Base-by-base conservation (phyloP, 352 stramenopile genomes). In the Pythium phragmitis region DNA sequence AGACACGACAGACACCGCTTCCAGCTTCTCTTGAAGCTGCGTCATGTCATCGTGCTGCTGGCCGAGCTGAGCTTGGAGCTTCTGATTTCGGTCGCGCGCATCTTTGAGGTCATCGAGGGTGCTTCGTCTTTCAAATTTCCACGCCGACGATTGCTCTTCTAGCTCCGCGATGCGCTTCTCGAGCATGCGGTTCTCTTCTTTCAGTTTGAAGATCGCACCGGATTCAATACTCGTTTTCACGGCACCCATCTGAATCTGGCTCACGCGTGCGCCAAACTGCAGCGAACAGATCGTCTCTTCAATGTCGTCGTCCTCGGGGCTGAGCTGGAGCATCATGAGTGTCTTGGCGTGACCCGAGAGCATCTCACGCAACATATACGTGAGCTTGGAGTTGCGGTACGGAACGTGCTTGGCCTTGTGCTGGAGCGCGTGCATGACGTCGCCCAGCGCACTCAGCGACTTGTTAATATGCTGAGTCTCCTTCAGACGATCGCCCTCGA, bases 381-480 rank as follows among this genome's bases (percentile, higher is more conserved):
- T 98, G 41, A 98, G 90, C 75, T 98, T 98, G 0, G 89, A 98
- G 73, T 98, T 98, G 23, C 96, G 88, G 64, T 97, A 98, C 30
- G 94, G 95, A 8, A 97, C 87, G 77, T 99, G 96, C 58, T 96
- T 97, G 19, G 87, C 79, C 72, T 96, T 96, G 67, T 96, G 87
- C 63, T 96, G 85, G 30, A 97, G 76, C 41, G 88, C 89, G 43
- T 96, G 83, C 61, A 99, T 98, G 16, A 99, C 98, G 76, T 99
- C 97, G 42, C 96, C 96, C 21, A 99, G 82, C 41, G 97, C 96
- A 17, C 89, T 93, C 26, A 99, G 82, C 51, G 89, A 98, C 79
- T 99, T 99, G 89, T 99, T 99, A 70, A 99, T 99, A 69, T 98
- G 91, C 66, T 98, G 94, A 13, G 97, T 97, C 67, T 99, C 97